Evolutionary conservation across 345 rosid genomes (phyloP), one percentile per base, ranked within the genome.

Genomic region (Mercurialis annua): DNA sequence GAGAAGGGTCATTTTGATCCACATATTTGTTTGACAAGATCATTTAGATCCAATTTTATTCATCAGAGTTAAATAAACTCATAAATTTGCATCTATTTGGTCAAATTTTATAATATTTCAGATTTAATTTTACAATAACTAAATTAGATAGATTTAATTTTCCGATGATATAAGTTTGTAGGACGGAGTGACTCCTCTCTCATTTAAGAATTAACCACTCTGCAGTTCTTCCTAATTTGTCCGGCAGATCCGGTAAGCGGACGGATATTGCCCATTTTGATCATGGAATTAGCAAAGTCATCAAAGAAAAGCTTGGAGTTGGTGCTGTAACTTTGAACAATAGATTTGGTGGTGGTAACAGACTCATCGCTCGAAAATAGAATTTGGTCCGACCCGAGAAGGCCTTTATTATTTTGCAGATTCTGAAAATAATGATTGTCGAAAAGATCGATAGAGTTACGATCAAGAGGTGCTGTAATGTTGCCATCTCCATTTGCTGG

Each of bases 191-290:
- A n/a, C n/a, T n/a, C n/a, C n/a, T n/a, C n/a, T n/a, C n/a, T n/a
- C n/a, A n/a, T 59, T 5, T 12, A 67, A 0, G 63, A 53, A 17
- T 70, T 70, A 53, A 70, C 61, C 17, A 54, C 68, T 29, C 74
- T 70, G 48, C 74, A 70, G 6, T 54, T 70, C 53, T 50, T 70
- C 46, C 74, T 70, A 31, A 70, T 46, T 48, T 70, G 49, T 21
- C 74, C 74, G 44, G 10, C 33, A 16, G 74, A 63, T 6, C 68
- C 74, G 6, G 68, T 70, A 3, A 70, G 63, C 10, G 90, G 84
- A 26, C 60, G 79, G 0, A 78, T 81, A 30, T 69, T 69, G 79
- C 71, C 96, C 96, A 55, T 76, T 76, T 63, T 69, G 72, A 51
- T 59, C 66, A 59, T 59, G 36, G 72, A 60, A 60, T 69, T 61